These are phyloP conservation scores for Phytophthora tentaculata DNA, from an alignment of 352 stramenopile genomes.

Conservation along the genomic window DNA sequence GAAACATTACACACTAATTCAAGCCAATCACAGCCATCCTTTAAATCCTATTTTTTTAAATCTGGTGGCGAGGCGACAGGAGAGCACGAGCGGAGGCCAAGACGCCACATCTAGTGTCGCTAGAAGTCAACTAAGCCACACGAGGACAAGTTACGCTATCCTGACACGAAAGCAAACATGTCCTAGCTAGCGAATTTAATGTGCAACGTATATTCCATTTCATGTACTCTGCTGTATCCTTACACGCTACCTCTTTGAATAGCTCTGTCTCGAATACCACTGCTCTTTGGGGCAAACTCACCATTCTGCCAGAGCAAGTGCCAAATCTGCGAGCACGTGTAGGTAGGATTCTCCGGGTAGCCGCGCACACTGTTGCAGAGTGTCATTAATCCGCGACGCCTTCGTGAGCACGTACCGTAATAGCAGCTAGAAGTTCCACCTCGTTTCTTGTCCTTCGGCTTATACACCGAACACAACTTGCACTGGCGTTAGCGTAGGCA, in stretches of 20 bases:
- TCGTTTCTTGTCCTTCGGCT: too few relatives aligned
- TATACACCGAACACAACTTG: not conserved
- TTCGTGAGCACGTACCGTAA: not conserved
- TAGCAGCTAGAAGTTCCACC: slow-evolving; percentile 2
- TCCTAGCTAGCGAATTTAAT: not conserved
- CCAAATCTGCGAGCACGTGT: too few relatives aligned
- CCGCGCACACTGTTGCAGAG: slow-evolving; percentile 15
- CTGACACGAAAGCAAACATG: too few relatives aligned
- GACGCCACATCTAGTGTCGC: too few relatives aligned
- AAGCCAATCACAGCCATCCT: not conserved
- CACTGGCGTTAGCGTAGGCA: not conserved
- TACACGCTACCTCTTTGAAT: not conserved
- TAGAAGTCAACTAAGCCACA: too few relatives aligned
- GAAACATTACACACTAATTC: not conserved
- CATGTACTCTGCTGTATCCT: not conserved
- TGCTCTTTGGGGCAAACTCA: slow-evolving; percentile 1
- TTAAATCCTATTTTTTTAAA: too few relatives aligned
- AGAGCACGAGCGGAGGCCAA: too few relatives aligned
- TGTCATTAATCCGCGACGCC: not conserved
- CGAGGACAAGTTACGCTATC: too few relatives aligned
- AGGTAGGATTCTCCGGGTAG: slow-evolving; percentile 4
- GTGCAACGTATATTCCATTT: not conserved
- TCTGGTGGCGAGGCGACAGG: too few relatives aligned
- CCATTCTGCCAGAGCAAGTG: too few relatives aligned
- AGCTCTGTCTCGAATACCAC: slow-evolving; percentile 9